Conservation (phyloP, 805 yeast genomes). For the Candida yuanshanica region DNA sequence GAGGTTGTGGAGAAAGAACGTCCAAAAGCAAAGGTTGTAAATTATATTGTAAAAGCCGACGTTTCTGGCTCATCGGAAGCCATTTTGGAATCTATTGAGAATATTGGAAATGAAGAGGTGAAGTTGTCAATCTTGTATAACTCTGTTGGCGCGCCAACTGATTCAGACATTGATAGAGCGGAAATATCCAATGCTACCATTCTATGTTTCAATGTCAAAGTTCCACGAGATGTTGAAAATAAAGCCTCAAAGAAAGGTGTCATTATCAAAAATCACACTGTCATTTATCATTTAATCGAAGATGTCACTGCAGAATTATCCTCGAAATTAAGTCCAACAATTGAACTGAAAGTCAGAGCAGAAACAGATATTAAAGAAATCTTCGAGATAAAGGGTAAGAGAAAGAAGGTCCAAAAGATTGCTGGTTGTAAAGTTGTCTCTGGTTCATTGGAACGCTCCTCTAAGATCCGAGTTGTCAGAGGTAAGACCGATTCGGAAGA, state of each 20-base stretch:
- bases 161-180: slow-evolving; percentile 62
- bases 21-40: slow-evolving; percentile 30
- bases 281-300: slow-evolving; percentile 85
- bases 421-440: slow-evolving; percentile 83
- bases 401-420: slow-evolving; percentile 49
- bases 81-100: slow-evolving; percentile 69
- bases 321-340: slow-evolving; percentile 54
- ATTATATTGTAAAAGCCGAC: slow-evolving; percentile 81
- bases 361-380: slow-evolving; percentile 66
- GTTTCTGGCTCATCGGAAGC: slow-evolving; percentile 96
- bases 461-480: slow-evolving; percentile 53
- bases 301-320: slow-evolving; percentile 67
- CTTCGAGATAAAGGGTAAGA: slow-evolving; percentile 60
- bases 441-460: slow-evolving; percentile 61
- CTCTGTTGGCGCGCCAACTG: slow-evolving; percentile 75
- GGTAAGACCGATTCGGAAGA: slow-evolving; percentile 14
- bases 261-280: slow-evolving; percentile 57
- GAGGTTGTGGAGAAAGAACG: slow-evolving; percentile 16
- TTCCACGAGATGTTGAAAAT: slow-evolving; percentile 52
- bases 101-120: slow-evolving; percentile 86
- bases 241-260: slow-evolving; percentile 57
- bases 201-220: slow-evolving; percentile 69
- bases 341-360: slow-evolving; percentile 59
- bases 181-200: slow-evolving; percentile 66
- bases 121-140: slow-evolving; percentile 59